A percentile compares a stretch with the other conserved stretches of the same genome.
These are phyloP conservation scores for Capronia americana DNA, from an alignment of 2,329 filamentous ascomycete species.

Conservation along the genomic window DNA sequence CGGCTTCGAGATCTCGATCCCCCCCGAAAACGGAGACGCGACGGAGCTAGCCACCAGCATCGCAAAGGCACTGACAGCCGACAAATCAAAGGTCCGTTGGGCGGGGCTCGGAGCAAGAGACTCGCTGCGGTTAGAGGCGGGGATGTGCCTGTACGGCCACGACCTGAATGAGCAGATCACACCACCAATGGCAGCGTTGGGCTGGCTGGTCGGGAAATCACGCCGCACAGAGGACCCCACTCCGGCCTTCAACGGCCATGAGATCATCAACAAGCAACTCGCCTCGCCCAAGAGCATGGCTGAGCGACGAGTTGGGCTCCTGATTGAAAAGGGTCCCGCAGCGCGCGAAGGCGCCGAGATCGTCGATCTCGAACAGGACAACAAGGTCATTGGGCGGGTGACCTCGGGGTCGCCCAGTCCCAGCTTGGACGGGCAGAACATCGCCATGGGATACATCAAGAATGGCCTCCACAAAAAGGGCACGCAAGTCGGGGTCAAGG, in stretches of 20 bases:
- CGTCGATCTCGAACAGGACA: conserved; percentile 61
- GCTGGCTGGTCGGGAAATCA: conserved; percentile 85
- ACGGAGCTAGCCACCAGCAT: conserved; percentile 54
- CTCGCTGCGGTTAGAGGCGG: conserved; percentile 89
- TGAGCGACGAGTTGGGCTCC: conserved; percentile 78
- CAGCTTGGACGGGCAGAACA: conserved; percentile 78
- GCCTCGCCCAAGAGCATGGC: conserved; percentile 65
- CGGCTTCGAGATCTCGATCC: conserved; percentile 94
- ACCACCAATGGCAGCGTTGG: conserved; percentile 69
- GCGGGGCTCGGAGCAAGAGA: conserved; percentile 91
- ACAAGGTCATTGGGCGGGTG: conserved; percentile 73
- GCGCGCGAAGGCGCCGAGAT: conserved; percentile 89
- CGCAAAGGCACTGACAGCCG: conserved; percentile 71
- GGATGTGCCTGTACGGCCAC: conserved; percentile 99
- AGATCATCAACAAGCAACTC: conserved; percentile 77
- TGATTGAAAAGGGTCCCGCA: conserved; percentile 79
- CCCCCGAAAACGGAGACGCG: conserved; percentile 66
- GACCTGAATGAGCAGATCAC: conserved; percentile 83
- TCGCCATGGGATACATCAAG: conserved; percentile 92
- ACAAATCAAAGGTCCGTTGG: conserved; percentile 72
- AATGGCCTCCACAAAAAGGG: conserved; percentile 82
- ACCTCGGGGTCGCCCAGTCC: conserved; percentile 93
- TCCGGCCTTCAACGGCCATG: conserved; percentile 84
- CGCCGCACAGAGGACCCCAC: conserved; percentile 61
- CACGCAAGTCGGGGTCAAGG: conserved; percentile 77